A percentile compares a stretch with the other conserved stretches of the same genome.
phyloP scores from a whole-genome alignment of 169 alveolate genomes.

The Eimeria necatrix region DNA sequence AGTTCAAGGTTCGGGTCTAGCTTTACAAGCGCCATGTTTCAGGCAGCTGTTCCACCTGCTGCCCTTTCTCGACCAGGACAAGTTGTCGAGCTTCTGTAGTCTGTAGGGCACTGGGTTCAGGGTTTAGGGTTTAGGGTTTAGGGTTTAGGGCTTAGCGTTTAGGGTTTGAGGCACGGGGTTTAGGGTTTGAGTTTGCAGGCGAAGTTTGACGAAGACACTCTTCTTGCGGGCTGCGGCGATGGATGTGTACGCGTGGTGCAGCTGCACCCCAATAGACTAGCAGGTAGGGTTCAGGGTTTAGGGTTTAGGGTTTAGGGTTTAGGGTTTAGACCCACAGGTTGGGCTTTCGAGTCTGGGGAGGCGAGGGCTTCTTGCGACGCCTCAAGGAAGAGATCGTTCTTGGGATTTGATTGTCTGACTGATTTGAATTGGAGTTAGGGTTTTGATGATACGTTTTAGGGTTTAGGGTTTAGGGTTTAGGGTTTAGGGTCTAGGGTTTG shows the following conservation, averaged over 20 bases:
- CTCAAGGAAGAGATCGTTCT: no score
- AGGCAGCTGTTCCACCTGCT: no score
- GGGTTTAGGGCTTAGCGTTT: background rate
- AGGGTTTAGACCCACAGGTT: no score
- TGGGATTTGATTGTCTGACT: no score
- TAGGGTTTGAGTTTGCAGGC: background rate
- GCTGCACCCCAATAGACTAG: conserved; percentile 57
- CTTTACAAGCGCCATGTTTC: no score
- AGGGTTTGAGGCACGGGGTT: background rate
- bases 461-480: background rate
- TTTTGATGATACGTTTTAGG: background rate
- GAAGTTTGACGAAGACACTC: conserved; percentile 63
- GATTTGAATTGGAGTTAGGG: background rate
- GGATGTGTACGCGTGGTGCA: conserved; percentile 74
- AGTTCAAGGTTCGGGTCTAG: no score
- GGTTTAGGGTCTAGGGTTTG: background rate
- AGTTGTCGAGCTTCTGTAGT: background rate
- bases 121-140: no score
- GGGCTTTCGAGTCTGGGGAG: no score
- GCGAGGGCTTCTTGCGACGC: no score
- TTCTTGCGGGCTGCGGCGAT: conserved; percentile 65
- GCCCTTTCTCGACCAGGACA: background rate
- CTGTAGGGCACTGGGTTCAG: background rate
- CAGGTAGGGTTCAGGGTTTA: conserved; percentile 33
- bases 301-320: conserved; percentile 16